Evolutionary conservation across 805 yeast species (phyloP).

Genomic region (Candida succiphila): DNA sequence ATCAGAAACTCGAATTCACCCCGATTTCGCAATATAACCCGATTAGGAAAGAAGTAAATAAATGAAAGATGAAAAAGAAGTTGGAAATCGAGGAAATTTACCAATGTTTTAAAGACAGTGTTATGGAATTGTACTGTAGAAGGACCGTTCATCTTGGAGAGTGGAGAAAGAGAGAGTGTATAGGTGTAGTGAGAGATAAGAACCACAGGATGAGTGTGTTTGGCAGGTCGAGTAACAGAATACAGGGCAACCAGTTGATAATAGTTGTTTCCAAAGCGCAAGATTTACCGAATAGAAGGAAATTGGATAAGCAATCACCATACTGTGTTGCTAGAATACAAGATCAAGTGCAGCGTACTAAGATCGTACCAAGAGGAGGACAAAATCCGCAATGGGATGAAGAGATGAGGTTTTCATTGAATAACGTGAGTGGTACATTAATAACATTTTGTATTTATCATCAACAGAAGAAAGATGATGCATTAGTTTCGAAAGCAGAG

Average conservation of each 20-base stretch:
- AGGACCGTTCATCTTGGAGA: no score
- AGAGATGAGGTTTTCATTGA: conserved; percentile 57
- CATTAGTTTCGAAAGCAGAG: conserved; percentile 73
- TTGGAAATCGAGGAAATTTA: no score
- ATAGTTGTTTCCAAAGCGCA: conserved; percentile 73
- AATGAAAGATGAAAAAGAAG: no score
- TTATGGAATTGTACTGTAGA: no score
- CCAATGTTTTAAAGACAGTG: no score
- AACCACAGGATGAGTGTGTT: no score
- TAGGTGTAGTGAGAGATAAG: no score
- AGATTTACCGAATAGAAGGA: conserved; percentile 78
- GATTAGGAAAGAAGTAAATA: no score
- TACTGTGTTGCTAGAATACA: conserved; percentile 77
- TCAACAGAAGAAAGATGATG: conserved; percentile 79
- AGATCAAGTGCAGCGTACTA: conserved; percentile 72
- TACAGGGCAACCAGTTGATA: background rate
- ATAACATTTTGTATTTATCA: conserved; percentile 72
- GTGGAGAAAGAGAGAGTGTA: no score
- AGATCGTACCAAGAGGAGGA: conserved; percentile 77
- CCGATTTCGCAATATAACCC: no score
- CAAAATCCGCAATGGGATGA: conserved; percentile 88
- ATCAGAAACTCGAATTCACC: no score
- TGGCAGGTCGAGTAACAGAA: no score
- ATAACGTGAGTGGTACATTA: conserved; percentile 51
- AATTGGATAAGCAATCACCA: conserved; percentile 89